These are phyloP conservation scores for Cenchrus fungigraminus DNA, from an alignment of 176 grass and related monocot species.

Conservation along the genomic window DNA sequence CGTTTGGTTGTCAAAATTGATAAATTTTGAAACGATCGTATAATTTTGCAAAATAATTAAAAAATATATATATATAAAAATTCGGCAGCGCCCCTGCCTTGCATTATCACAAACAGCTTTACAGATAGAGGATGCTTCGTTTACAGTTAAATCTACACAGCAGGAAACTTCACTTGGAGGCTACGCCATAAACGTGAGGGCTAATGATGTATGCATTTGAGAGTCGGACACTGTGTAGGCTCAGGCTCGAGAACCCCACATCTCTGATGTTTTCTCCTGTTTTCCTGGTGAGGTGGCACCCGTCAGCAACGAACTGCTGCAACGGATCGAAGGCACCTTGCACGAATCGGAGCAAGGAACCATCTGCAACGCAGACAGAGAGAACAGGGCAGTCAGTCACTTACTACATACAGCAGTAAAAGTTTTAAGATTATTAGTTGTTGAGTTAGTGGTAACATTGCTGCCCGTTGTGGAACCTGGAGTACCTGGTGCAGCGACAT, in stretches of 20 bases:
- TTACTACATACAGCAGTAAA: background rate
- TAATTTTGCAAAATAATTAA: no score
- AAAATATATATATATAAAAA: no score
- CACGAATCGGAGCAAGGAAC: conserved; percentile 60
- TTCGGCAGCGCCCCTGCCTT: background rate
- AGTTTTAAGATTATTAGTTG: background rate
- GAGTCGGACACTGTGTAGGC: conserved; percentile 48
- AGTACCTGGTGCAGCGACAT: conserved; percentile 77
- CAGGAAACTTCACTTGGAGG: conserved; percentile 60
- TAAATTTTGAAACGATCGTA: no score
- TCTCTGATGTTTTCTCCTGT: conserved; percentile 62
- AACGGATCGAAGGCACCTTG: conserved; percentile 75
- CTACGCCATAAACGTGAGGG: conserved; percentile 83
- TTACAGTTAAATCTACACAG: background rate
- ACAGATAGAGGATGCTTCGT: background rate
- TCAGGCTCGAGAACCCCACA: conserved; percentile 62
- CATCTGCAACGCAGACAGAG: conserved; percentile 46
- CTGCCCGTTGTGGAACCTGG: background rate
- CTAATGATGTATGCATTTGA: conserved; percentile 57
- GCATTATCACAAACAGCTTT: background rate
- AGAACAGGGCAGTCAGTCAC: background rate
- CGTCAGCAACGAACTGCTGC: conserved; percentile 68
- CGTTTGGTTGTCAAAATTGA: no score
- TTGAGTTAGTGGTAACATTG: background rate
- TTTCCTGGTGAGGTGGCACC: conserved; percentile 79